phyloP scores from a whole-genome alignment of 768 basidiomycete species.

The Tephrocybe rancida region DNA sequence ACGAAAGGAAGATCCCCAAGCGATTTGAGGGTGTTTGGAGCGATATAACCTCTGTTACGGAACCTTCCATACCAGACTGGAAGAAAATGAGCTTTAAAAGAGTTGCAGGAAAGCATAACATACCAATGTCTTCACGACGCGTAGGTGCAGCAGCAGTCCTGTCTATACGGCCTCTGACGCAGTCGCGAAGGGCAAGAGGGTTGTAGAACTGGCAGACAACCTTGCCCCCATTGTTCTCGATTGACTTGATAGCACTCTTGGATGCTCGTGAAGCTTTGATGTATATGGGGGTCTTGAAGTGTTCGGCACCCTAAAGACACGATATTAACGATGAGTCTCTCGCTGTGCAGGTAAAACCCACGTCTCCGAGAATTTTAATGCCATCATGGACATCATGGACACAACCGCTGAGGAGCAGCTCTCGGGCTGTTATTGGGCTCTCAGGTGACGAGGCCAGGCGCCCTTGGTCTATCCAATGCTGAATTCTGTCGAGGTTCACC shows the following conservation, averaged over 20 bases:
- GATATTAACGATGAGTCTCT: neutral
- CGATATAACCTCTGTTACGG: slow-evolving; percentile 76
- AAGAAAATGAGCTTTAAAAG: neutral
- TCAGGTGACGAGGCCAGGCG: slow-evolving; percentile 77
- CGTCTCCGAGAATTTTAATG: slow-evolving; percentile 87
- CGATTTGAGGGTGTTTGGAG: slow-evolving; percentile 54
- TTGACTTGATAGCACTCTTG: slow-evolving; percentile 80
- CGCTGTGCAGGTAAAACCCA: slow-evolving; percentile 36
- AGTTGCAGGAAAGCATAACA: slow-evolving; percentile 28
- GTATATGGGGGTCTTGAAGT: slow-evolving; percentile 72
- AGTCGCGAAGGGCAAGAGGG: slow-evolving; percentile 77
- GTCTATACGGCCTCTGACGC: slow-evolving; percentile 71
- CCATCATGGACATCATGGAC: slow-evolving; percentile 90
- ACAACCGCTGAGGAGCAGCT: slow-evolving; percentile 84
- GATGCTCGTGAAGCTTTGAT: slow-evolving; percentile 86
- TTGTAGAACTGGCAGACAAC: slow-evolving; percentile 95
- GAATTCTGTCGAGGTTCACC: slow-evolving; percentile 85
- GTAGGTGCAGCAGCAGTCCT: slow-evolving; percentile 78
- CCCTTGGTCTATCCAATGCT: slow-evolving; percentile 88
- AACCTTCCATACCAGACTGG: slow-evolving; percentile 80
- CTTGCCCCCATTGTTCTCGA: slow-evolving; percentile 81
- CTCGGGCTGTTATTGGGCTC: slow-evolving; percentile 85
- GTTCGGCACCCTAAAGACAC: slow-evolving; percentile 57
- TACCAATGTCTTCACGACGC: slow-evolving; percentile 84
- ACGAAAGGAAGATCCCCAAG: slow-evolving; percentile 58